Evolutionary conservation across 2,329 filamentous ascomycete genomes (phyloP).

Genomic region (Nigrospora sphaerica): DNA sequence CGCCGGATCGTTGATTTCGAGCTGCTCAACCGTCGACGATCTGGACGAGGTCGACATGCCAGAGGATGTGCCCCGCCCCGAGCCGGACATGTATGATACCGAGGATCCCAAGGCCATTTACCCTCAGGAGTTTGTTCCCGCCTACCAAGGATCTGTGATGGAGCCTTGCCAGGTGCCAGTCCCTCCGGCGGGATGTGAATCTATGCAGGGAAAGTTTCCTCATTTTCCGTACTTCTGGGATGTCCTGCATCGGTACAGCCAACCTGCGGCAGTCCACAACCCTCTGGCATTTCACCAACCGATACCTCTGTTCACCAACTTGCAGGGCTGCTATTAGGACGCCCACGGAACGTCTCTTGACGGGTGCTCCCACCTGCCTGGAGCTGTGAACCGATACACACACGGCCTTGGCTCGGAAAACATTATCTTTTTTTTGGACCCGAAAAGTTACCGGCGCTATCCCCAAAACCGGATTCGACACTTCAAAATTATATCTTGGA

Average conservation of each 20-base stretch:
- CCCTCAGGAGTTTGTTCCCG: conserved; percentile 40
- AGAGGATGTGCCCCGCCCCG: conserved; percentile 25
- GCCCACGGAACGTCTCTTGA: too few species aligned
- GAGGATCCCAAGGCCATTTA: conserved; percentile 37
- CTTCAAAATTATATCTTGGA: too few species aligned
- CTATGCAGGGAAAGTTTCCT: conserved; percentile 30
- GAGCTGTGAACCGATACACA: too few species aligned
- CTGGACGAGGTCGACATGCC: conserved; percentile 36
- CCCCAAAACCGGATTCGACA: too few species aligned
- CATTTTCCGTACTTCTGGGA: conserved; percentile 40
- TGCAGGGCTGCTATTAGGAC: conserved; percentile 44
- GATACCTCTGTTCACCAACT: conserved; percentile 42
- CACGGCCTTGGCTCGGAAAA: too few species aligned
- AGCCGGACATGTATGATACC: conserved; percentile 35
- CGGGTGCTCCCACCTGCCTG: too few species aligned
- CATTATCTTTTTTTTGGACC: too few species aligned
- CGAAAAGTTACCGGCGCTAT: too few species aligned
- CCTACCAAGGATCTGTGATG: conserved; percentile 31
- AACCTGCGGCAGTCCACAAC: conserved; percentile 40
- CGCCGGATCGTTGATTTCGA: conserved; percentile 49
- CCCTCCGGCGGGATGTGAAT: not conserved
- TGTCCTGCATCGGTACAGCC: conserved; percentile 42
- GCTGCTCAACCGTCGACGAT: conserved; percentile 44
- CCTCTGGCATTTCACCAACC: conserved; percentile 45
- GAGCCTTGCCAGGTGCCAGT: conserved; percentile 25